Conservation (phyloP, 2,329 filamentous ascomycete species). For the Fusarium redolens region DNA sequence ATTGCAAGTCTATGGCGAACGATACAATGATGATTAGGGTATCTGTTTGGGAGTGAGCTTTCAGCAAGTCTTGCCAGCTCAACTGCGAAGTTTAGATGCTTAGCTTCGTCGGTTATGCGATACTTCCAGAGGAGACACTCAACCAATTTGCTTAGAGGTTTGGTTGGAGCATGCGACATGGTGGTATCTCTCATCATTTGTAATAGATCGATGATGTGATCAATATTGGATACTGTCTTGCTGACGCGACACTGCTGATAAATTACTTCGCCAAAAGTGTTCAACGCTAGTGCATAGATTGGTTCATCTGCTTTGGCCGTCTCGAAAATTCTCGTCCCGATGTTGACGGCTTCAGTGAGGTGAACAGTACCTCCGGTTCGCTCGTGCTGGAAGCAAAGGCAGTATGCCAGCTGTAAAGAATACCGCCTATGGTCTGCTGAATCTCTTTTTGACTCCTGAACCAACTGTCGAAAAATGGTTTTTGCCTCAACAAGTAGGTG, state of each 20-base stretch:
- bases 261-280: rapidly evolving
- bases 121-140: not conserved
- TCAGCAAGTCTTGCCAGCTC: not conserved
- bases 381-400: not conserved
- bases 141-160: not conserved
- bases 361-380: not conserved
- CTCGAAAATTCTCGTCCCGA: rapidly evolving
- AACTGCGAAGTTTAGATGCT: rapidly evolving
- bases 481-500: not conserved
- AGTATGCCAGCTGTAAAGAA: not conserved
- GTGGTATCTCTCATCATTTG: rapidly evolving
- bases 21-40: not conserved
- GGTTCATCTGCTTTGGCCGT: rapidly evolving
- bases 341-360: not conserved
- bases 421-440: rapidly evolving
- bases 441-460: rapidly evolving
- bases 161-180: rapidly evolving
- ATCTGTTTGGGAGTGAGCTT: not conserved
- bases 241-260: not conserved
- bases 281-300: rapidly evolving
- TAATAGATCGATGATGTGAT: rapidly evolving
- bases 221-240: rapidly evolving
- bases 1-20: not conserved
- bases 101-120: rapidly evolving
- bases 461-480: rapidly evolving